A percentile compares a stretch with the other conserved stretches of the same genome.
These are phyloP conservation scores for Carex kokanica DNA, from an alignment of 176 grass and related monocot genomes.

Conservation along the genomic window DNA sequence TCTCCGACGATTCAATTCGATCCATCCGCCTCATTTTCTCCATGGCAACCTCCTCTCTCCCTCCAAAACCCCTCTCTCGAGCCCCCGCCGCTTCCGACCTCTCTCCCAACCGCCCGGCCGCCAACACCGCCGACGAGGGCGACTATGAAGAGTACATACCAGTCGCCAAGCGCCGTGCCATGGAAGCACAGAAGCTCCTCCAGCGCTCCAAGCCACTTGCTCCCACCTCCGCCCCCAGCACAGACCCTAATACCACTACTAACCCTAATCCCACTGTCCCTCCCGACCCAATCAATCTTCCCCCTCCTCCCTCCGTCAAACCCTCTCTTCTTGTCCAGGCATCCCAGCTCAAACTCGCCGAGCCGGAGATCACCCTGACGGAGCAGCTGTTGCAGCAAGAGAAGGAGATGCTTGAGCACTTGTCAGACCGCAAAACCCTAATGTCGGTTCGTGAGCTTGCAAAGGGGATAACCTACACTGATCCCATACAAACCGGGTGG, in stretches of 20 bases:
- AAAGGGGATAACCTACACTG: constrained; percentile 65
- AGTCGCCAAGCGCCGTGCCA: constrained; percentile 49
- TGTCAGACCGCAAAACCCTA: constrained; percentile 53
- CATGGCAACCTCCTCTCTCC: constrained; percentile 19
- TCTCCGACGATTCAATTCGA: background rate
- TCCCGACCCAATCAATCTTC: constrained; percentile 1
- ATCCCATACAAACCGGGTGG: constrained; percentile 54
- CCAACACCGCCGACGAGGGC: constrained; percentile 9
- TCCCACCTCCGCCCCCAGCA: background rate
- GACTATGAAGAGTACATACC: constrained; percentile 60
- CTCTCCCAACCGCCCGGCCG: background rate
- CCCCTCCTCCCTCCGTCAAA: constrained; percentile 18
- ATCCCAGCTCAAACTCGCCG: constrained; percentile 54
- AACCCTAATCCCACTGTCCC: background rate
- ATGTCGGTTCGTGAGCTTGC: constrained; percentile 73
- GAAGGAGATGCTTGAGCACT: constrained; percentile 54
- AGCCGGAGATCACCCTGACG: constrained; percentile 48
- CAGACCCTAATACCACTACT: background rate
- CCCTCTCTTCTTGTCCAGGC: constrained; percentile 49
- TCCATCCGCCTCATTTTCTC: background rate
- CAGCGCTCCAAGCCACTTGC: constrained; percentile 28
- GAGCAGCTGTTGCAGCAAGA: constrained; percentile 53
- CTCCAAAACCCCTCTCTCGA: constrained; percentile 6
- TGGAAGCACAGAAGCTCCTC: constrained; percentile 44
- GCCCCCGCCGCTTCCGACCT: background rate